phyloP scores from a whole-genome alignment of 2,329 filamentous ascomycete species.

The Juglanconis juglandina region DNA sequence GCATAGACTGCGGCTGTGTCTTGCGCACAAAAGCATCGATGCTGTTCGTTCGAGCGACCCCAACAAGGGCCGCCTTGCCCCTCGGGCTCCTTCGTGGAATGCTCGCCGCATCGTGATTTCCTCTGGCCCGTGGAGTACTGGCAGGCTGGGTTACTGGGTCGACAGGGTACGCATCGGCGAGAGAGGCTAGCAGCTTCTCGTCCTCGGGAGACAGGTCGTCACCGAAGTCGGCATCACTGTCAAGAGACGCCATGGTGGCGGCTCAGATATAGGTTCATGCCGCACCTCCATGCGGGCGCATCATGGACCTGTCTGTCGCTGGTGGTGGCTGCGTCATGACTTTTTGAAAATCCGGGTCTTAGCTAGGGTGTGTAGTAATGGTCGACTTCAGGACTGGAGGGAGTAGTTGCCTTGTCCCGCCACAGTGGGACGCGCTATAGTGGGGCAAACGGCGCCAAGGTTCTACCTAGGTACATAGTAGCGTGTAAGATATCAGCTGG shows the following conservation, averaged over 20 bases:
- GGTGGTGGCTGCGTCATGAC: constrained; percentile 14
- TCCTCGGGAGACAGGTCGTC: constrained; percentile 47
- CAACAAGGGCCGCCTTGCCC: constrained; percentile 13
- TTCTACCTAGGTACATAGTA: too few species aligned
- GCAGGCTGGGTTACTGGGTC: neutral
- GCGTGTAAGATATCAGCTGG: too few species aligned
- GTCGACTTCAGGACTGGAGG: neutral
- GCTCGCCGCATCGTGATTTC: constrained; percentile 9
- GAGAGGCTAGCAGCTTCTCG: constrained; percentile 36
- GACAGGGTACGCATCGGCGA: constrained; percentile 8
- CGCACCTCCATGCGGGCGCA: neutral
- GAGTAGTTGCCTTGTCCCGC: constrained; percentile 1
- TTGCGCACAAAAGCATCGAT: constrained; percentile 7
- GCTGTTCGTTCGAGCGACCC: constrained; percentile 17
- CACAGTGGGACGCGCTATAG: neutral
- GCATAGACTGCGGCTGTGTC: constrained; percentile 9
- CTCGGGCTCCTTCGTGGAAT: neutral
- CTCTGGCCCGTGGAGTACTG: neutral
- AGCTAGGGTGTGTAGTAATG: neutral
- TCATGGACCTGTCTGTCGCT: constrained; percentile 2
- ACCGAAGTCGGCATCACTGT: constrained; percentile 40
- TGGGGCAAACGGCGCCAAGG: too few species aligned
- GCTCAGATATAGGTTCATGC: constrained; percentile 7
- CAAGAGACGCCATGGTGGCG: constrained; percentile 15
- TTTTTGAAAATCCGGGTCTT: neutral